Conservation (phyloP, 176 grass and related monocot genomes). For the Stipa capillata region DNA sequence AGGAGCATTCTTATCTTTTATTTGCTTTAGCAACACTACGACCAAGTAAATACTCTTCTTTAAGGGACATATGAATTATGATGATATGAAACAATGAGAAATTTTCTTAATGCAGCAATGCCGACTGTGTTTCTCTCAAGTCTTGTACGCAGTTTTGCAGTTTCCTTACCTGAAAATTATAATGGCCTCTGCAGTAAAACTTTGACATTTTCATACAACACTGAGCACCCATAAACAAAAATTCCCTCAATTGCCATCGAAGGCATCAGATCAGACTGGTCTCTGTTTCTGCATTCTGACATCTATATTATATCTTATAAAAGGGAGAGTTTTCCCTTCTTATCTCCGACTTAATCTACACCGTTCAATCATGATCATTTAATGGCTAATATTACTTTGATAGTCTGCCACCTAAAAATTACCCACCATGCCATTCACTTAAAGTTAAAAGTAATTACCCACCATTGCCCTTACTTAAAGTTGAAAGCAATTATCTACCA, state of each 20-base stretch:
- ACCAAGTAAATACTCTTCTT: neutral
- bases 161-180: neutral
- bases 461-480: too few relatives aligned
- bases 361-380: too few relatives aligned
- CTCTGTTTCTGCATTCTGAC: neutral
- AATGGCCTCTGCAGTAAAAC: neutral
- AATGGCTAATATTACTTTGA: too few relatives aligned
- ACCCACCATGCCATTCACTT: too few relatives aligned
- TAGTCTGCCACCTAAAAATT: too few relatives aligned
- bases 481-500: too few relatives aligned
- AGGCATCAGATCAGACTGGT: neutral
- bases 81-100: neutral
- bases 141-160: neutral
- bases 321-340: too few relatives aligned
- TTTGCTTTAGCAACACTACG: neutral
- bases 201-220: neutral
- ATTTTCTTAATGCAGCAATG: neutral
- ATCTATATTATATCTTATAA: too few relatives aligned
- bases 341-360: too few relatives aligned
- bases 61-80: neutral
- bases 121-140: neutral
- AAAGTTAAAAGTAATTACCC: too few relatives aligned
- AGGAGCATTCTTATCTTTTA: neutral
- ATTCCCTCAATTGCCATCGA: neutral
- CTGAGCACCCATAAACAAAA: neutral